Conservation (phyloP, 139 green algal genomes). For the Tetradesmus lagerheimii region DNA sequence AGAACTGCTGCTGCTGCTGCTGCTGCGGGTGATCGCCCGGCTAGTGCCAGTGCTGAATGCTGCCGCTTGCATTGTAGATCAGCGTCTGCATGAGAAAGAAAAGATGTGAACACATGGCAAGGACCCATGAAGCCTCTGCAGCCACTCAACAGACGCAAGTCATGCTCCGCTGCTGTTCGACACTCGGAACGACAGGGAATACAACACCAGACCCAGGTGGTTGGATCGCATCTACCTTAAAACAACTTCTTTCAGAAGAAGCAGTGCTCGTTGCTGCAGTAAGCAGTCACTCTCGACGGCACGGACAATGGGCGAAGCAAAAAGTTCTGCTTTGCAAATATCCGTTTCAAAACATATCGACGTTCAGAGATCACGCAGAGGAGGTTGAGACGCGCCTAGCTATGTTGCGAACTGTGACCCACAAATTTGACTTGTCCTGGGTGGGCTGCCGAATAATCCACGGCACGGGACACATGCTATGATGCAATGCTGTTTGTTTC, state of each 20-base stretch:
- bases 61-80: neutral
- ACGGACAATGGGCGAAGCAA: neutral
- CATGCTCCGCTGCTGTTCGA: constrained; percentile 22
- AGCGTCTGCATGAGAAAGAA: neutral
- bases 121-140: neutral
- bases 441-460: neutral
- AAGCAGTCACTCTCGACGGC: neutral
- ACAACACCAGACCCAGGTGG: neutral
- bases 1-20: neutral
- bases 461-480: too few relatives aligned
- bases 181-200: neutral
- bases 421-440: neutral
- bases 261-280: neutral
- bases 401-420: too few relatives aligned
- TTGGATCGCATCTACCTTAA: neutral
- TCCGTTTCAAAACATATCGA: too few relatives aligned
- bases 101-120: neutral
- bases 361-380: too few relatives aligned
- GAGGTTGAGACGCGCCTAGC: too few relatives aligned
- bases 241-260: neutral
- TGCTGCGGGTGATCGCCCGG: neutral
- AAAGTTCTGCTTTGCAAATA: too few relatives aligned
- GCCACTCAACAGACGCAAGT: neutral
- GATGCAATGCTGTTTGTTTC: too few relatives aligned
- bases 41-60: neutral